These are phyloP conservation scores for Clarireedia hainanense DNA, from an alignment of 2,329 filamentous ascomycete species.

Conservation along the genomic window DNA sequence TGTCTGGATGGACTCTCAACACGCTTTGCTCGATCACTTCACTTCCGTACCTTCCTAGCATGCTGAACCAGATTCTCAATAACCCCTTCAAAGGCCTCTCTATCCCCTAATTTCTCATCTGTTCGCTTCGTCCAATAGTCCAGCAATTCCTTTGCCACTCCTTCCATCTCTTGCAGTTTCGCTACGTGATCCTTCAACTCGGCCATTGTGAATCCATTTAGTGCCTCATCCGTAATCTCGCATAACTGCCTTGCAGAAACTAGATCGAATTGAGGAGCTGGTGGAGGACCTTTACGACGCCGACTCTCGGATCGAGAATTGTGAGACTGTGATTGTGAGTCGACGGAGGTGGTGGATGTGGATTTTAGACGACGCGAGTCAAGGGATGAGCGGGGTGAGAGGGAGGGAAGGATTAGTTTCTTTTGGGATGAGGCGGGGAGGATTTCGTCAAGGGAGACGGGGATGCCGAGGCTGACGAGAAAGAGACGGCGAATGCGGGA, in stretches of 20 bases:
- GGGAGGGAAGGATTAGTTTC: slow-evolving; percentile 87
- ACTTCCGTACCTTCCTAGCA: slow-evolving; percentile 77
- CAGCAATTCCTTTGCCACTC: slow-evolving; percentile 66
- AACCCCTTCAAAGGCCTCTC: slow-evolving; percentile 90
- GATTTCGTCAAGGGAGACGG: slow-evolving; percentile 95
- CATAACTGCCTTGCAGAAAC: slow-evolving; percentile 72
- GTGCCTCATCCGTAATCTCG: slow-evolving; percentile 74
- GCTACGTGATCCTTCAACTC: slow-evolving; percentile 68
- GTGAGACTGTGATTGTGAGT: slow-evolving; percentile 44
- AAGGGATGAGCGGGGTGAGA: slow-evolving; percentile 48
- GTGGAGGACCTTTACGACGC: slow-evolving; percentile 49
- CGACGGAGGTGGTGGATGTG: slow-evolving; percentile 50
- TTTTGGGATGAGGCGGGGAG: slow-evolving; percentile 96
- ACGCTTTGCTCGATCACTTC: slow-evolving; percentile 42
- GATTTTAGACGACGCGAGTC: slow-evolving; percentile 37
- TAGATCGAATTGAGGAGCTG: slow-evolving; percentile 70
- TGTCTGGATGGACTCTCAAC: too few relatives aligned
- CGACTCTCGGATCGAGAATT: slow-evolving; percentile 35
- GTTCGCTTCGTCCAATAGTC: slow-evolving; percentile 83
- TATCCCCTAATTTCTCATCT: slow-evolving; percentile 81
- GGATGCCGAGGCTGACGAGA: slow-evolving; percentile 89
- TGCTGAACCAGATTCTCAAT: slow-evolving; percentile 96
- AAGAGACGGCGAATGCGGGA: slow-evolving; percentile 92
- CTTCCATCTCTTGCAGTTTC: slow-evolving; percentile 60
- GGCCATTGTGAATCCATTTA: slow-evolving; percentile 68